These are phyloP conservation scores for Suillus plorans DNA, from an alignment of 768 basidiomycete species.

Conservation along the genomic window DNA sequence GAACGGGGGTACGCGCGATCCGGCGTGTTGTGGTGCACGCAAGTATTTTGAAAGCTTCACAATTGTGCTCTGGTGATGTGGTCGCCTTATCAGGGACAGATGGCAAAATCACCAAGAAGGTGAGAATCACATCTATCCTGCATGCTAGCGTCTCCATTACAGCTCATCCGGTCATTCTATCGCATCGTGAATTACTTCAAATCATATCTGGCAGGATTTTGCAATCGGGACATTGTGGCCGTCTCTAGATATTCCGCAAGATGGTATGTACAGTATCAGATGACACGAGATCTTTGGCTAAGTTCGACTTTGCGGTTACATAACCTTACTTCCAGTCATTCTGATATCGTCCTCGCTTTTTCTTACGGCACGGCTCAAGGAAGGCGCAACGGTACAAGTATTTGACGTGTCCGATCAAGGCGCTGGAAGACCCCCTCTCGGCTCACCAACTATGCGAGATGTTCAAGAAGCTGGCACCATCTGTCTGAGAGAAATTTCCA, in stretches of 20 bases:
- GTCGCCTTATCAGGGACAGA: slow-evolving; percentile 51
- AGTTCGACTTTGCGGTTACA: slow-evolving; percentile 14
- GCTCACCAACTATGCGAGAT: slow-evolving; percentile 50
- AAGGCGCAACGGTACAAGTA: slow-evolving; percentile 49
- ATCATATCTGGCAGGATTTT: slow-evolving; percentile 44
- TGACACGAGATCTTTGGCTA: slow-evolving; percentile 10
- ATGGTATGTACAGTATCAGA: slow-evolving; percentile 45
- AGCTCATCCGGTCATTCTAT: slow-evolving; percentile 9
- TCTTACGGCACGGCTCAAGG: slow-evolving; percentile 57
- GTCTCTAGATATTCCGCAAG: slow-evolving; percentile 56
- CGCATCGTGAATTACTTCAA: slow-evolving; percentile 15
- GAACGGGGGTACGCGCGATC: slow-evolving; percentile 40
- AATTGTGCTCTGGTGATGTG: slow-evolving; percentile 68
- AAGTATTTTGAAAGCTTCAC: slow-evolving; percentile 59
- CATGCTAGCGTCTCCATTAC: slow-evolving; percentile 9
- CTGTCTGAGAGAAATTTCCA: slow-evolving; percentile 48
- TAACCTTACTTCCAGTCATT: slow-evolving; percentile 42
- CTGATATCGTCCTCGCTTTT: slow-evolving; percentile 55
- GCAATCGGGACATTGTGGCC: slow-evolving; percentile 78
- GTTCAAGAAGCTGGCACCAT: slow-evolving; percentile 53
- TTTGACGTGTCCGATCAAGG: slow-evolving; percentile 44
- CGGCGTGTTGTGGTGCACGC: slow-evolving; percentile 65
- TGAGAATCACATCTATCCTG: slow-evolving; percentile 24
- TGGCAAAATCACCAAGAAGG: slow-evolving; percentile 33
- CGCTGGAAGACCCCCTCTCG: slow-evolving; percentile 37